Base-by-base conservation (phyloP, 1,284 basidiomycete species). In the Gymnopus androsaceus region DNA sequence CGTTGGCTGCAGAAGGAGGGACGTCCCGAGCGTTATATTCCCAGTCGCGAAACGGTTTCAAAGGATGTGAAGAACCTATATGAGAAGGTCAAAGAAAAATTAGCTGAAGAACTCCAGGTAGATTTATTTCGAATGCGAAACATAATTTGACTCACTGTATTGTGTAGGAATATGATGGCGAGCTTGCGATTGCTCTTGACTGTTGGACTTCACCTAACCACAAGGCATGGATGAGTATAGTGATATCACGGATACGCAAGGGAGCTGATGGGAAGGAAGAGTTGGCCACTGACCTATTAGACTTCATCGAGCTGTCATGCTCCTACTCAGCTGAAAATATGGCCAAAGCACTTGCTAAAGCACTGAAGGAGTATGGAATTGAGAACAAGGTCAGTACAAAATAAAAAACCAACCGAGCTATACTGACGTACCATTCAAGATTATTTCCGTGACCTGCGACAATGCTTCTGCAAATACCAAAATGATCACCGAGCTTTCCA, bases 391-490 rank as follows among this genome's bases (percentile, higher is more conserved):
- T 65, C 15, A 61, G 61, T 41, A 27, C 12, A 21, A 14, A 12
- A 27, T 27, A 17, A 25, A 17, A 44, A 19, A 41, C 42, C 34
- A n/a, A 58, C 42, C 44, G 11, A 12, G 51, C 47, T 17, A n/a
- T 55, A 69, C 70, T 56, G 69, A 19, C 56, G 72, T 17, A 58
- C 61, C 25, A 50, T 71, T 5, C 65, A 65, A 0, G 61, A 60
- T 27, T 66, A n/a, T n/a, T n/a, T n/a, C n/a, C n/a, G n/a, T n/a
- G n/a, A n/a, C n/a, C n/a, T n/a, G n/a, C n/a, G n/a, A 73, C 56
- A 73, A 72, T 55, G 66, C 69, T 0, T 56, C 58, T 17, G 54
- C 66, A 40, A 74, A 73, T 47, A 65, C 71, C 36, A 62, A 60
- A 0, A 72, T 75, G 66, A 59, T 69, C 0, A 51, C 63, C 0